Evolutionary conservation across 495 filamentous ascomycete genomes (phyloP), one percentile per base, ranked within the genome.

Genomic region (Aspergillus conjunctus): DNA sequence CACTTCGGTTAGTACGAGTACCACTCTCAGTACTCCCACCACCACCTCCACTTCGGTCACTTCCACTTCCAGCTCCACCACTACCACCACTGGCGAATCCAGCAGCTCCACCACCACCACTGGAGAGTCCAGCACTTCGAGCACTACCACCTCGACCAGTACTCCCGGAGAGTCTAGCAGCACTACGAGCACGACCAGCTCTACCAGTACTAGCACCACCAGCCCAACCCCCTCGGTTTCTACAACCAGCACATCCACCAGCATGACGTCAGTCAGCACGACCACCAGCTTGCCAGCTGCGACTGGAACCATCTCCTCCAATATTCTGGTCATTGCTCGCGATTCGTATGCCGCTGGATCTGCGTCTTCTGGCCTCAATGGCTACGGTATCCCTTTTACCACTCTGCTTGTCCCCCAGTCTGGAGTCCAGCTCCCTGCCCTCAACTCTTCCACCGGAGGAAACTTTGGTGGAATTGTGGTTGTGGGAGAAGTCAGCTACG

Each of bases 401-500:
- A 74, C 77, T 17, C 60, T 87, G 11, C 43, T 82, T 14, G 83
- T 87, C 12, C 85, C 85, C 6, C 72, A 83, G 54, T 49, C 65
- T 6, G 85, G 84, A 30, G 71, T 75, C 21, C 59, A 71, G 34
- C 77, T 88, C 12, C 85, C 85, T 4, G 51, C 70, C 0, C 72
- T 88, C 21, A 85, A 81, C 60, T 70, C 69, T 33, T 73, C 71
- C 8, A 62, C 71, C 1, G 70, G 73, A 32, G 85, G 85, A 49
- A 85, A 86, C 71, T 88, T 77, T 50, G 77, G 74, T 8, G 84
- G 80, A 56, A 84, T 87, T 65, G 76, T 87, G 7, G 73, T 87
- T 33, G 63, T 85, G 9, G 75, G 77, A 51, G 80, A 83, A 66
- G 79, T 87, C 58, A 77, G 78, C 66, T 88, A 88, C 67, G 71